These are phyloP conservation scores for Fusarium sp. DNA, from an alignment of 2,329 filamentous ascomycete genomes.

Conservation along the genomic window DNA sequence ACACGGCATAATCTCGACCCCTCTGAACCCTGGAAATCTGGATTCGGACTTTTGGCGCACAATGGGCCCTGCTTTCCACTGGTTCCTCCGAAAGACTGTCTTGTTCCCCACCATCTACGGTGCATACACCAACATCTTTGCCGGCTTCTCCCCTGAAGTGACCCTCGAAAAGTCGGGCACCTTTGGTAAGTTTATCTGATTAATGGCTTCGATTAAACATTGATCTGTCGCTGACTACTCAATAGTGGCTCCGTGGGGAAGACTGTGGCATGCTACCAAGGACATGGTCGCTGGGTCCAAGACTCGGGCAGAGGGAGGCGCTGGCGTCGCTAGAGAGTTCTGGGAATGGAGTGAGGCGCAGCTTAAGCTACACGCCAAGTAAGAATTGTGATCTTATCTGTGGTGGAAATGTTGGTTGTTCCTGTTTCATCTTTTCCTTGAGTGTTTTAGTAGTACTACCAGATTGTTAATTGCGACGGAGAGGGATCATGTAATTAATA, in stretches of 20 bases:
- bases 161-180: constrained; percentile 43
- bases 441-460: background rate
- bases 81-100: constrained; percentile 30
- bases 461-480: background rate
- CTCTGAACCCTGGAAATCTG: constrained; percentile 53
- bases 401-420: background rate
- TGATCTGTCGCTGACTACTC: background rate
- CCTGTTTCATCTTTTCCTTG: background rate
- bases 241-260: constrained; percentile 51
- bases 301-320: constrained; percentile 47
- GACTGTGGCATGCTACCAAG: constrained; percentile 44
- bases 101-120: constrained; percentile 49
- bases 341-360: constrained; percentile 53
- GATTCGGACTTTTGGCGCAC: constrained; percentile 50
- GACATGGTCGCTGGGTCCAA: constrained; percentile 45
- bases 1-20: constrained; percentile 45
- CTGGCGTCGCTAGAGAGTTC: constrained; percentile 46
- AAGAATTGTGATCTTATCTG: background rate
- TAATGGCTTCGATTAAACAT: background rate
- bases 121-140: constrained; percentile 58
- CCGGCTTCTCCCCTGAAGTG: constrained; percentile 55
- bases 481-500: background rate
- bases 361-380: constrained; percentile 35
- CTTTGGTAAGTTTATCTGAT: constrained; percentile 23
- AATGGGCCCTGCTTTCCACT: constrained; percentile 26